Evolutionary conservation across 805 yeast genomes (phyloP).

Genomic region (Teunomyces cretensis): DNA sequence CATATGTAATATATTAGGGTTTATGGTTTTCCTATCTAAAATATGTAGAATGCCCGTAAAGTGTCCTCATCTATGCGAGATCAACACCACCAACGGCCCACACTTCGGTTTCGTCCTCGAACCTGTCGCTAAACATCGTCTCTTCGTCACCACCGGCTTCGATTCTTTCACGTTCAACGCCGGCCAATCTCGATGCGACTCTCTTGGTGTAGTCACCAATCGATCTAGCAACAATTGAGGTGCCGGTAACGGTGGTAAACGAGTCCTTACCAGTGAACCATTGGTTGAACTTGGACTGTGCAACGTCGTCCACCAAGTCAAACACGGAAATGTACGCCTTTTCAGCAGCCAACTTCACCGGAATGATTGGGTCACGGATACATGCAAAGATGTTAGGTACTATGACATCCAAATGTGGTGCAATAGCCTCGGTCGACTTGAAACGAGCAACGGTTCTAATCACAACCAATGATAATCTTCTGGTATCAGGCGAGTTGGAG

Average conservation of each 20-base stretch:
- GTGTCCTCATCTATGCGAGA: slow-evolving; percentile 15
- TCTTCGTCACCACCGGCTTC: slow-evolving; percentile 90
- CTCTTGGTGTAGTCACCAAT: slow-evolving; percentile 86
- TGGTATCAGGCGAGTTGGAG: slow-evolving; percentile 68
- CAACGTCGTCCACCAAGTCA: slow-evolving; percentile 66
- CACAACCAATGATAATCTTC: slow-evolving; percentile 76
- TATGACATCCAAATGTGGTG: slow-evolving; percentile 53
- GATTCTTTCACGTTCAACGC: slow-evolving; percentile 82
- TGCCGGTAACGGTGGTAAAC: slow-evolving; percentile 45
- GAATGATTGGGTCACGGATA: slow-evolving; percentile 84
- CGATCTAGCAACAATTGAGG: slow-evolving; percentile 61
- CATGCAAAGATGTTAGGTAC: slow-evolving; percentile 78
- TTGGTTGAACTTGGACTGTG: slow-evolving; percentile 48
- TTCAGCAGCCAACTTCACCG: slow-evolving; percentile 92
- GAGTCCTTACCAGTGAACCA: slow-evolving; percentile 59
- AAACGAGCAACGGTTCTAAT: slow-evolving; percentile 71
- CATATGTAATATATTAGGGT: slow-evolving; percentile 3
- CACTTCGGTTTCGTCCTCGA: slow-evolving; percentile 82
- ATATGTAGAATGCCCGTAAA: too few relatives aligned
- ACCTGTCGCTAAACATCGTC: slow-evolving; percentile 77
- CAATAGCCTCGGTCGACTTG: slow-evolving; percentile 50
- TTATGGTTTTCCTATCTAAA: slow-evolving; percentile 2
- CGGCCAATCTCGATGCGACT: slow-evolving; percentile 84
- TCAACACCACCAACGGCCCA: slow-evolving; percentile 85
- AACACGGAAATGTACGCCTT: slow-evolving; percentile 78